These are phyloP conservation scores for Starmerella vitae DNA, from an alignment of 805 yeast species.

Conservation along the genomic window DNA sequence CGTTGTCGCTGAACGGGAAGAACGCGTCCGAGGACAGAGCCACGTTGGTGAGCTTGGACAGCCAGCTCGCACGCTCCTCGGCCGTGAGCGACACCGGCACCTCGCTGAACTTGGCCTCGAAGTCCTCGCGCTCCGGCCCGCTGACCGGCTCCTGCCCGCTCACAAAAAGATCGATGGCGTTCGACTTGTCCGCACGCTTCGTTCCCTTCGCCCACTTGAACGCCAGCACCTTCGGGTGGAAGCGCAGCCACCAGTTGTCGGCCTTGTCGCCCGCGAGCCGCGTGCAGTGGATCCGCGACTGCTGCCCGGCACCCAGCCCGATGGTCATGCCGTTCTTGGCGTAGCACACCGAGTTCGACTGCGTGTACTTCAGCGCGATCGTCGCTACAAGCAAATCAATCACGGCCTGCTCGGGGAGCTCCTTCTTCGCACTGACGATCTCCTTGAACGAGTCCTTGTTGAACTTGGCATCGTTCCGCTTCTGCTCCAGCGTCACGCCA, in stretches of 20 bases:
- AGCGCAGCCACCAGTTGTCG: conserved; percentile 99
- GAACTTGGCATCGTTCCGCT: conserved; percentile 94
- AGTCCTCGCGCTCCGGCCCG: conserved; percentile 89
- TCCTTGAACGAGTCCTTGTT: conserved; percentile 82
- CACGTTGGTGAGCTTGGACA: conserved; percentile 63
- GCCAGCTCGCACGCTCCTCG: conserved; percentile 82
- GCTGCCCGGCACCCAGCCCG: conserved; percentile 99
- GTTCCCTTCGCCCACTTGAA: conserved; percentile 97
- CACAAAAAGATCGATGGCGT: conserved; percentile 90
- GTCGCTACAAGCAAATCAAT: conserved; percentile 95
- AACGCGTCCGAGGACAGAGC: conserved; percentile 95
- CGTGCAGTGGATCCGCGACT: conserved; percentile 97
- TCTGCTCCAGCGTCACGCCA: conserved; percentile 90
- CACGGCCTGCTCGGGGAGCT: conserved; percentile 78
- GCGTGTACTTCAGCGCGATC: conserved; percentile 92
- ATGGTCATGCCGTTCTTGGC: conserved; percentile 99
- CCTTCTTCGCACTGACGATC: conserved; percentile 75
- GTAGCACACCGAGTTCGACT: conserved; percentile 95
- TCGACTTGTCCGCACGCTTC: conserved; percentile 96
- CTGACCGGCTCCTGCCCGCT: conserved; percentile 79
- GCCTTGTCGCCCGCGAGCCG: conserved; percentile 99
- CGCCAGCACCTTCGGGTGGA: conserved; percentile 84
- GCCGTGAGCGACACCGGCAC: conserved; percentile 72
- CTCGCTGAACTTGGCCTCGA: conserved; percentile 72
- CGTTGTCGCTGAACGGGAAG: conserved; percentile 99